Evolutionary conservation across 78 protist species (phyloP).

Genomic region (Chrysochromulina tobinii): DNA sequence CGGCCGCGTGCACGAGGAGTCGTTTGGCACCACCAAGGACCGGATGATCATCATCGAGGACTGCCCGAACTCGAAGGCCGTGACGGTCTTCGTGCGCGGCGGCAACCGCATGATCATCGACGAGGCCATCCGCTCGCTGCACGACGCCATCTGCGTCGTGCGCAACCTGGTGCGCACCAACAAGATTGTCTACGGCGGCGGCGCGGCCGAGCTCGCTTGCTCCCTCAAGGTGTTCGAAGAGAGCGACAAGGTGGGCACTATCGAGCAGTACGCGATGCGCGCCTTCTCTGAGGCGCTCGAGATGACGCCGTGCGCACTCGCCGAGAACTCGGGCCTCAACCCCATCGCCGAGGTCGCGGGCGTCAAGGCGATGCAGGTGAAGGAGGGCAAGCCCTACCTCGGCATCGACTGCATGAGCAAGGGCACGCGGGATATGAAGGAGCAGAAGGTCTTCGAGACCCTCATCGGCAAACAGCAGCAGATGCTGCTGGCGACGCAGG

Average conservation of each 20-base stretch:
- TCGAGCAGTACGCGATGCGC: constrained; percentile 96
- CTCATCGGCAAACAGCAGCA: constrained; percentile 97
- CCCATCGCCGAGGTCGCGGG: constrained; percentile 82
- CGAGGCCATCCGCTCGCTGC: constrained; percentile 98
- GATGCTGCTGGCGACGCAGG: constrained; percentile 96
- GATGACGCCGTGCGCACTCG: constrained; percentile 95
- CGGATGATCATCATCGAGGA: constrained; percentile 94
- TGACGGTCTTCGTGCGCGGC: constrained; percentile 98
- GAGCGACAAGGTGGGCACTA: constrained; percentile 55
- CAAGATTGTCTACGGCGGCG: constrained; percentile 93
- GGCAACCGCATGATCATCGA: constrained; percentile 98
- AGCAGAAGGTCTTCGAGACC: constrained; percentile 83
- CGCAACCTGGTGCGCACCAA: constrained; percentile 98
- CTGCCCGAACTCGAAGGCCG: constrained; percentile 96
- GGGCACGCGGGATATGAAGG: constrained; percentile 62
- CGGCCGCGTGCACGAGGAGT: background rate
- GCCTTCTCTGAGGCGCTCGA: constrained; percentile 99
- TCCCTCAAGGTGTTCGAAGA: constrained; percentile 77
- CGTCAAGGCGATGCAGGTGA: constrained; percentile 84
- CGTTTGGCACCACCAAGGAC: constrained; percentile 97
- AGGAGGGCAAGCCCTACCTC: constrained; percentile 76
- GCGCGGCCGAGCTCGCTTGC: constrained; percentile 95
- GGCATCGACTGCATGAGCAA: constrained; percentile 93
- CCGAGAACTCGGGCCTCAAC: constrained; percentile 94
- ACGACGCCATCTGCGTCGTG: constrained; percentile 98